Percentiles rank a stretch among this genome's conserved stretches.
Evolutionary conservation across 805 yeast species (phyloP).

Genomic region (Lipomyces orientalis): DNA sequence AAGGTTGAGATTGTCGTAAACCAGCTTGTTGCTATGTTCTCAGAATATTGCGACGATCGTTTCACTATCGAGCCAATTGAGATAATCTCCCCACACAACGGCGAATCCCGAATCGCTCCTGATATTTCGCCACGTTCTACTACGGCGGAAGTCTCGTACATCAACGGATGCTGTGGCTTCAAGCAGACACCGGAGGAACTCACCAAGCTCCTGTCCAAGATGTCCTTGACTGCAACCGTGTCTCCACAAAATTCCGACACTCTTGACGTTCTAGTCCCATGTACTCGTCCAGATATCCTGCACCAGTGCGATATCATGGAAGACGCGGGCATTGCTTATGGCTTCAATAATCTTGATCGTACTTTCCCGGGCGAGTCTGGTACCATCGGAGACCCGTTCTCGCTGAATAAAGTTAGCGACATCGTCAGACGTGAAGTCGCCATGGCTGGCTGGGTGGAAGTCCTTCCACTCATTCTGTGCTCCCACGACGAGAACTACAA

Average conservation of each 20-base stretch:
- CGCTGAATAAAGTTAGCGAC: slow-evolving; percentile 88
- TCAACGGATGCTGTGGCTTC: slow-evolving; percentile 93
- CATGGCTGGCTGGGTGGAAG: slow-evolving; percentile 95
- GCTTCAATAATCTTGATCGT: slow-evolving; percentile 84
- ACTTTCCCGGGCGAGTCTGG: slow-evolving; percentile 80
- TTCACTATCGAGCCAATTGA: slow-evolving; percentile 87
- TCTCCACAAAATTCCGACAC: slow-evolving; percentile 55
- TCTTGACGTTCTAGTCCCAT: slow-evolving; percentile 77
- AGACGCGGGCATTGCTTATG: slow-evolving; percentile 96
- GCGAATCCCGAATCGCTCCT: slow-evolving; percentile 78
- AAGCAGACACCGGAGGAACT: slow-evolving; percentile 71
- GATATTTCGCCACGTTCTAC: slow-evolving; percentile 67
- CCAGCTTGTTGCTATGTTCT: slow-evolving; percentile 93
- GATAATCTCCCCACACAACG: slow-evolving; percentile 80
- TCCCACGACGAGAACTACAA: slow-evolving; percentile 97
- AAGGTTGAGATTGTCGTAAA: slow-evolving; percentile 92
- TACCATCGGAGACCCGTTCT: slow-evolving; percentile 82
- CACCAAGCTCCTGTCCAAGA: slow-evolving; percentile 68
- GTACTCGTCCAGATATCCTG: slow-evolving; percentile 92
- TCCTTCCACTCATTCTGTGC: slow-evolving; percentile 91
- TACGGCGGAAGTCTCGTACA: slow-evolving; percentile 78
- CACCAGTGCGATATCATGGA: slow-evolving; percentile 99
- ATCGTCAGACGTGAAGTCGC: slow-evolving; percentile 89
- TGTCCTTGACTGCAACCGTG: slow-evolving; percentile 75
- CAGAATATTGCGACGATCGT: slow-evolving; percentile 79